phyloP scores from a whole-genome alignment of 2,329 filamentous ascomycete species.

The Fusarium brevicatenulatum region DNA sequence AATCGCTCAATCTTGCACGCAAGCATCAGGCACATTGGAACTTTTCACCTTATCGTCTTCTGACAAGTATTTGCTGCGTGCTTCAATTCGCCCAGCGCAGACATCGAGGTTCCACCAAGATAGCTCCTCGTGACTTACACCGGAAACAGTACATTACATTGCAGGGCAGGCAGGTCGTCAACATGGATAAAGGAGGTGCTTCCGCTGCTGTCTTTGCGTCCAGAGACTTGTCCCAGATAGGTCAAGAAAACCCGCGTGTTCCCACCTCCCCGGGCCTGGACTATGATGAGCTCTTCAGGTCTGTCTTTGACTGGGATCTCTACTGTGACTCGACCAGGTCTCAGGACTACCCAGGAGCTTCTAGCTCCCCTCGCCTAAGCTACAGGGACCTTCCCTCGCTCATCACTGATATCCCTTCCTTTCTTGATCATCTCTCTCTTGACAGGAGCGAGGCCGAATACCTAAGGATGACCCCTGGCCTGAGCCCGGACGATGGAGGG shows the following conservation, averaged over 20 bases:
- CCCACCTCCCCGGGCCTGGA: constrained; percentile 49
- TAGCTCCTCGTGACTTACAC: constrained; percentile 53
- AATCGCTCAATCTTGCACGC: constrained; percentile 53
- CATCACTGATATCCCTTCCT: constrained; percentile 50
- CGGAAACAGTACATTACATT: constrained; percentile 41
- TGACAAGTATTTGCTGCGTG: constrained; percentile 50
- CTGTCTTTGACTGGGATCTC: constrained; percentile 52
- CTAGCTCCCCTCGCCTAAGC: constrained; percentile 45
- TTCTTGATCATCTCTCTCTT: constrained; percentile 49
- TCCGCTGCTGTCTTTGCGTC: constrained; percentile 33
- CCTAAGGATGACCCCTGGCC: constrained; percentile 49
- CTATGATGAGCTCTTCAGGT: constrained; percentile 49
- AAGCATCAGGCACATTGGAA: constrained; percentile 53
- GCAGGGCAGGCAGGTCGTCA: constrained; percentile 43
- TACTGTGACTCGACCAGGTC: constrained; percentile 49
- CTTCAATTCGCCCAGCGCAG: constrained; percentile 51
- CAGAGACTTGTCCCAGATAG: constrained; percentile 50
- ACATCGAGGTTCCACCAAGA: constrained; percentile 55
- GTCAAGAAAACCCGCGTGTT: constrained; percentile 51
- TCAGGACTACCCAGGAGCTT: constrained; percentile 42
- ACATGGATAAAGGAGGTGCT: constrained; percentile 49
- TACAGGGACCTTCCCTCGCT: constrained; percentile 47
- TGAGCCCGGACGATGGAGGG: constrained; percentile 48
- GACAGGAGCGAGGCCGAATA: constrained; percentile 46
- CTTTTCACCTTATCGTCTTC: constrained; percentile 54